Percentiles rank a stretch among this genome's conserved stretches.
Conservation (phyloP, 352 stramenopile species). For the Hyaloperonospora brassicae region DNA sequence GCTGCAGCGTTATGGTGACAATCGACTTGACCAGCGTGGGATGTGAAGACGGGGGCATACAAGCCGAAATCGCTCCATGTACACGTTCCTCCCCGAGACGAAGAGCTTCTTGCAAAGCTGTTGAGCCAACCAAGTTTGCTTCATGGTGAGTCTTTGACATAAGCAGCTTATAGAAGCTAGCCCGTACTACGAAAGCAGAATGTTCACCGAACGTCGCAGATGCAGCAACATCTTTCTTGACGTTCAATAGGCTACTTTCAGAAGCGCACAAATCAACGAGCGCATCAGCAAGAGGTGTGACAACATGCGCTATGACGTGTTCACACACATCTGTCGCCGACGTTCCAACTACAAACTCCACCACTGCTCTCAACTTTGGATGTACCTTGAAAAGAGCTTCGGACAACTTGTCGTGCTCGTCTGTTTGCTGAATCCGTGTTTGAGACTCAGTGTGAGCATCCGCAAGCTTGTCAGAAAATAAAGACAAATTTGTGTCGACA, state of each 20-base stretch:
- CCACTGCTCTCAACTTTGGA: conserved; percentile 39
- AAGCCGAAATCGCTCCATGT: conserved; percentile 19
- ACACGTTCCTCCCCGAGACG: conserved; percentile 30
- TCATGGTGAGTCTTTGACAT: conserved; percentile 26
- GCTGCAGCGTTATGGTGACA: conserved; percentile 26
- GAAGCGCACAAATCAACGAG: conserved; percentile 34
- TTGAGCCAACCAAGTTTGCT: conserved; percentile 18
- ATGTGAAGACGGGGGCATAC: conserved; percentile 36
- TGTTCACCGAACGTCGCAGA: conserved; percentile 1
- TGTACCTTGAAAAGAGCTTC: conserved; percentile 58
- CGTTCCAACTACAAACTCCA: conserved; percentile 60
- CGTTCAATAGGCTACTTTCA: conserved; percentile 17
- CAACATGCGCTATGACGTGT: conserved; percentile 37
- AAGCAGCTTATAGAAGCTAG: conserved; percentile 35
- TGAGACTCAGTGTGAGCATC: too few species aligned
- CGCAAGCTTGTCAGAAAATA: background rate
- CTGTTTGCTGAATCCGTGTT: background rate
- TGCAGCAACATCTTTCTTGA: background rate
- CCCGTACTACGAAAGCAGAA: conserved; percentile 8
- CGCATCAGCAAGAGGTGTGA: conserved; percentile 31
- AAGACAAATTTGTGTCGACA: conserved; percentile 3
- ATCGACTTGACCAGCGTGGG: conserved; percentile 31
- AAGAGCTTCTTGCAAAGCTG: conserved; percentile 27
- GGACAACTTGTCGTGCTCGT: conserved; percentile 32
- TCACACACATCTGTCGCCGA: conserved; percentile 58